These are phyloP conservation scores for Melaleuca alternifolia DNA, from an alignment of 345 rosid species.

Conservation along the genomic window DNA sequence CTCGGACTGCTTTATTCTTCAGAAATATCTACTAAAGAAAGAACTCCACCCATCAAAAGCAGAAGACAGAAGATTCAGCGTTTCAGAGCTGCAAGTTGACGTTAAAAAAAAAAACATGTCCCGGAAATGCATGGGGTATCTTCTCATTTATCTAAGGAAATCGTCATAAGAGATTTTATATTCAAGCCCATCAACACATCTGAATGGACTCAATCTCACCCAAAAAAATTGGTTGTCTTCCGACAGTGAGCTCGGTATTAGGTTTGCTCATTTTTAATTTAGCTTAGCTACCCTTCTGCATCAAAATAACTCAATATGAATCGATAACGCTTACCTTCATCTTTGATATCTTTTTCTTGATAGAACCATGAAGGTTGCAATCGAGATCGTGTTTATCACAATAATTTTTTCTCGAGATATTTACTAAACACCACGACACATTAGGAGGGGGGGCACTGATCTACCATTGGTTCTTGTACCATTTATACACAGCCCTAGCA, in stretches of 20 bases:
- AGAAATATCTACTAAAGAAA: neutral
- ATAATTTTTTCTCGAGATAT: neutral
- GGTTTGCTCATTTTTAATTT: neutral
- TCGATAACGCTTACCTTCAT: rapidly evolving
- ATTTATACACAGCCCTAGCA: rapidly evolving
- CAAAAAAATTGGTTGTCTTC: too few species aligned
- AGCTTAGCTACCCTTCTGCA: neutral
- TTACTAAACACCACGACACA: rapidly evolving
- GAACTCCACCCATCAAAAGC: neutral
- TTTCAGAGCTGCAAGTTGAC: neutral
- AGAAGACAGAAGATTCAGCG: neutral
- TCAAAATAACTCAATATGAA: neutral
- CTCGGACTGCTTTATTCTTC: neutral
- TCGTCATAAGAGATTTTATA: too few species aligned
- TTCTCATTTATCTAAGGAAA: neutral
- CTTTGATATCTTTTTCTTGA: neutral
- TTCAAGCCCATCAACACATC: too few species aligned
- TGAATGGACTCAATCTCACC: too few species aligned
- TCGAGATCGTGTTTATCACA: neutral
- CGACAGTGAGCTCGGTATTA: rapidly evolving
- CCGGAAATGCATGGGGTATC: neutral
- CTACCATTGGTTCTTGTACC: neutral
- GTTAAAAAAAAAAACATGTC: neutral
- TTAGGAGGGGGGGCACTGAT: neutral
- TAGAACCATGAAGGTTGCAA: neutral